Conservation (phyloP, 768 basidiomycete genomes). For the Lactarius trivialis region DNA sequence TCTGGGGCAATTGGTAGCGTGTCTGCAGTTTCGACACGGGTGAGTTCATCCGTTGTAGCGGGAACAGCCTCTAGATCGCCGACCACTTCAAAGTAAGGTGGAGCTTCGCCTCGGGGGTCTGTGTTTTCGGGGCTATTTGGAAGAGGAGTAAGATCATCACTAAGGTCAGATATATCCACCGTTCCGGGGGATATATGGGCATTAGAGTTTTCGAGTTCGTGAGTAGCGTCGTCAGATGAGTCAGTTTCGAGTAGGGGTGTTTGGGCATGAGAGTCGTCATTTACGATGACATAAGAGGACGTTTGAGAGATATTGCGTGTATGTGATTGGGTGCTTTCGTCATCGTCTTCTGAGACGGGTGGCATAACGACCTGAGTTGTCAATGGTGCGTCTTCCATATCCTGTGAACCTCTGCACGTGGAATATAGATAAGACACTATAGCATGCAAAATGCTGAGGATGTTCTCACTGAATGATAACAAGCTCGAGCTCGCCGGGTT, state of each 20-base stretch:
- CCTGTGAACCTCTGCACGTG: conserved; percentile 40
- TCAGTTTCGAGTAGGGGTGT: conserved; percentile 19
- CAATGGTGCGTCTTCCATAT: conserved; percentile 48
- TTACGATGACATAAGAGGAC: conserved; percentile 17
- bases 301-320: conserved; percentile 15
- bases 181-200: conserved; percentile 17
- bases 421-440: neutral
- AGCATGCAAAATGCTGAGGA: neutral
- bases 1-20: conserved; percentile 17
- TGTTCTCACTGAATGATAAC: conserved; percentile 51
- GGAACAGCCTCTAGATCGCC: conserved; percentile 28
- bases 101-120: conserved; percentile 55
- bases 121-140: conserved; percentile 24
- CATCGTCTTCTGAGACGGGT: conserved; percentile 25
- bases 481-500: conserved; percentile 76
- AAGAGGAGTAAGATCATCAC: conserved; percentile 6
- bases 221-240: conserved; percentile 9
- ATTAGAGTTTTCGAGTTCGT: conserved; percentile 13
- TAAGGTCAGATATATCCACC: conserved; percentile 8
- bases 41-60: conserved; percentile 7
- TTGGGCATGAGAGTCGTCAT: conserved; percentile 16
- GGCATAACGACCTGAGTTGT: conserved; percentile 35
- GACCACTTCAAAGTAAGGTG: conserved; percentile 55
- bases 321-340: conserved; percentile 19
- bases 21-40: conserved; percentile 17